Evolutionary conservation across 139 green algal species (phyloP).

Genomic region (Pseudopediastrum boryanum): DNA sequence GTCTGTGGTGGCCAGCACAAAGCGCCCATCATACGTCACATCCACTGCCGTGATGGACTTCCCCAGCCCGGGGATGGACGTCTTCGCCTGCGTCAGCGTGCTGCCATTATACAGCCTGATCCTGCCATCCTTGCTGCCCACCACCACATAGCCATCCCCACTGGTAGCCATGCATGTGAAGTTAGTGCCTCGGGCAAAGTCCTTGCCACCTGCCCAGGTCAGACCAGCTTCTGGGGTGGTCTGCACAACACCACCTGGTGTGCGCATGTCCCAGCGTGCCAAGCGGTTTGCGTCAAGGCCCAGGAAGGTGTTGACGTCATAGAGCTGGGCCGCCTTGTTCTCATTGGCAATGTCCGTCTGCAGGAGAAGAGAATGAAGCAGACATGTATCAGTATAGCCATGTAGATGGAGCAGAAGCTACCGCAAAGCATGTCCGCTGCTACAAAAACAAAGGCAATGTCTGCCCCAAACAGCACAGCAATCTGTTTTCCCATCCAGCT

Average conservation of each 20-base stretch:
- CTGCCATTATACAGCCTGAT: constrained; percentile 91
- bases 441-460: no score
- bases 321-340: constrained; percentile 73
- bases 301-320: constrained; percentile 85
- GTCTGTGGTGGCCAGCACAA: constrained; percentile 92
- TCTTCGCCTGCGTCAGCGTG: constrained; percentile 58
- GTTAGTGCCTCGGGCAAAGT: constrained; percentile 85
- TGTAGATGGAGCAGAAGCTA: not conserved
- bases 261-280: constrained; percentile 88
- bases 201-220: constrained; percentile 81
- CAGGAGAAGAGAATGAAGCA: not conserved
- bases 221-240: constrained; percentile 45
- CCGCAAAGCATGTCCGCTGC: no score
- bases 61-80: constrained; percentile 87
- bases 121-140: constrained; percentile 87
- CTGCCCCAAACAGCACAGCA: no score
- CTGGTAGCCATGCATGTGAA: constrained; percentile 86
- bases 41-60: constrained; percentile 89
- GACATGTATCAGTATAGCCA: not conserved
- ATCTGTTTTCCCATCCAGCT: no score
- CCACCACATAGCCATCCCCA: constrained; percentile 86
- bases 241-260: constrained; percentile 60
- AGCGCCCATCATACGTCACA: constrained; percentile 89
- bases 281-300: constrained; percentile 88
- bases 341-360: constrained; percentile 77